Conservation (phyloP, 805 yeast genomes). For the Myxozyma lipomycoides region DNA sequence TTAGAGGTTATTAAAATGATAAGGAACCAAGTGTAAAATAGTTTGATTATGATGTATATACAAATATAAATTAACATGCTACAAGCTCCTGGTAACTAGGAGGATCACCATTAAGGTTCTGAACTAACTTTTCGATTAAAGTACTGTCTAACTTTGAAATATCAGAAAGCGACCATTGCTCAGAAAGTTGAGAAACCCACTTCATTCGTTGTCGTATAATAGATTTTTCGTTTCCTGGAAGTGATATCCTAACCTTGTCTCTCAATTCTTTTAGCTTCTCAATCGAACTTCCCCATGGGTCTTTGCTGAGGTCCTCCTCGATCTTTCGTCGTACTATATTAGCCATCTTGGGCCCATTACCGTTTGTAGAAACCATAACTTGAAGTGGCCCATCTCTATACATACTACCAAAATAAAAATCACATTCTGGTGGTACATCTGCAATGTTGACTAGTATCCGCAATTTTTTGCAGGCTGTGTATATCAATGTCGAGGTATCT, state of each 20-base stretch:
- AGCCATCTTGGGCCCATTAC: constrained; percentile 74
- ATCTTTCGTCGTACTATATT: constrained; percentile 57
- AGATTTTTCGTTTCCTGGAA: constrained; percentile 15
- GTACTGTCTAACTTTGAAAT: constrained; percentile 15
- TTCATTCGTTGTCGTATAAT: constrained; percentile 21
- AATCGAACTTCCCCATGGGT: constrained; percentile 24
- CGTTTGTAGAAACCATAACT: constrained; percentile 78
- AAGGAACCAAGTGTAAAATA: neutral
- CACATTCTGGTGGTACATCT: constrained; percentile 79
- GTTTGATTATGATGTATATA: too few species aligned
- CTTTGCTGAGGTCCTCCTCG: constrained; percentile 32
- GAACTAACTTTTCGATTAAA: constrained; percentile 8
- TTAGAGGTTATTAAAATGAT: neutral
- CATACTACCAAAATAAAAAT: constrained; percentile 80
- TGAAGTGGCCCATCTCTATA: constrained; percentile 69
- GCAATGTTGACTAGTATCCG: constrained; percentile 68
- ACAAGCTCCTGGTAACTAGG: constrained; percentile 11
- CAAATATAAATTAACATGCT: neutral
- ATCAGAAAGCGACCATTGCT: constrained; percentile 21
- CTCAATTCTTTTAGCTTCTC: constrained; percentile 22
- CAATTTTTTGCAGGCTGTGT: constrained; percentile 45
- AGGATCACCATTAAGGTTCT: constrained; percentile 15
- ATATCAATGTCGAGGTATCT: constrained; percentile 52
- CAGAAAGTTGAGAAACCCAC: constrained; percentile 26
- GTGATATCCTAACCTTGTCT: constrained; percentile 11